phyloP scores from a whole-genome alignment of 2,329 filamentous ascomycete species.

The Fusarium pseudograminearum region DNA sequence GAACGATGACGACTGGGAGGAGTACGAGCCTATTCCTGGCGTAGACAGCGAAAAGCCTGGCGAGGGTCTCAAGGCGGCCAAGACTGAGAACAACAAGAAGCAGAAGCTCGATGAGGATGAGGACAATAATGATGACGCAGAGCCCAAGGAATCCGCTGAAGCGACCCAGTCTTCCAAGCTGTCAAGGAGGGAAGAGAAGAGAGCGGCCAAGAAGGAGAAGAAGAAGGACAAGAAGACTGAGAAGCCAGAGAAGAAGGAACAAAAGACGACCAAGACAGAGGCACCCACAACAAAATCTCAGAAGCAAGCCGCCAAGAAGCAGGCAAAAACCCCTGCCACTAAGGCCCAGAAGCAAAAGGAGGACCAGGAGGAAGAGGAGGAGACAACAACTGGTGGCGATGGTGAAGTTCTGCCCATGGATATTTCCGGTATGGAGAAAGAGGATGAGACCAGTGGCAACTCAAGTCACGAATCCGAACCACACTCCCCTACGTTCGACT shows the following conservation, averaged over 20 bases:
- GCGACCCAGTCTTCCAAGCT: conserved; percentile 58
- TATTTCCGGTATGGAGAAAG: conserved; percentile 50
- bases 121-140: conserved; percentile 43
- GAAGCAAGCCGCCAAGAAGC: conserved; percentile 48
- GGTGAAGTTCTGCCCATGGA: conserved; percentile 45
- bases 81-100: conserved; percentile 67
- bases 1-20: conserved; percentile 61
- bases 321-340: conserved; percentile 36
- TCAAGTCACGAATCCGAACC: conserved; percentile 66
- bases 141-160: conserved; percentile 54
- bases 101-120: conserved; percentile 54
- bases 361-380: conserved; percentile 30
- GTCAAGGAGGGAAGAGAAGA: conserved; percentile 68
- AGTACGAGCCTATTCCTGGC: conserved; percentile 62
- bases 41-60: conserved; percentile 71
- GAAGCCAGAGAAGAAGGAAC: conserved; percentile 19
- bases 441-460: conserved; percentile 59
- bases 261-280: conserved; percentile 59
- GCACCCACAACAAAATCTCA: conserved; percentile 44
- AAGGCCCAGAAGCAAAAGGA: conserved; percentile 38
- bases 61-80: conserved; percentile 69
- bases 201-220: conserved; percentile 61
- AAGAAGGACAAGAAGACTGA: conserved; percentile 58
- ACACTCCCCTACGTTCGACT: conserved; percentile 69
- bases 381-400: conserved; percentile 20